Evolutionary conservation across 2,329 filamentous ascomycete genomes (phyloP).

Genomic region (Cordyceps javanica): DNA sequence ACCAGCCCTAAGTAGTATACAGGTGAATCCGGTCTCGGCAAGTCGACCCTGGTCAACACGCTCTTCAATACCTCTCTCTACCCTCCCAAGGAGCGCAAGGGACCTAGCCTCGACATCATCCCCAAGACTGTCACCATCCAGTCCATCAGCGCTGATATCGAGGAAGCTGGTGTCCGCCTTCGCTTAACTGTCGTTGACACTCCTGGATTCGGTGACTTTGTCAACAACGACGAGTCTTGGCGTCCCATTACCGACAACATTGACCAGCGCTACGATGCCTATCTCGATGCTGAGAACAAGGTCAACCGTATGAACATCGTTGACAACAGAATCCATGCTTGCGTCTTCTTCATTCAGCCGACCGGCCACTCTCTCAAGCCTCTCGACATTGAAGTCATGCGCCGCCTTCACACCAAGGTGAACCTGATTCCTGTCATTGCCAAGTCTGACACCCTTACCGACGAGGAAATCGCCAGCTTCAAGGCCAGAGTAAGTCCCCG

Average conservation of each 20-base stretch:
- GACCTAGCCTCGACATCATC: conserved; percentile 93
- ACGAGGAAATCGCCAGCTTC: conserved; percentile 91
- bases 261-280: conserved; percentile 96
- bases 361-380: conserved; percentile 98
- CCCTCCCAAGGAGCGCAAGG: conserved; percentile 97
- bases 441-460: conserved; percentile 95
- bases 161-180: conserved; percentile 96
- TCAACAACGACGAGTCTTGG: conserved; percentile 99
- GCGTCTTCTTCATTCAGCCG: conserved; percentile 99
- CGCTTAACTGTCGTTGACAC: conserved; percentile 96
- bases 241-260: conserved; percentile 99
- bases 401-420: conserved; percentile 98
- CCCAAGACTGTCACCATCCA: conserved; percentile 96
- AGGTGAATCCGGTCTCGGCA: conserved; percentile 99
- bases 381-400: conserved; percentile 98
- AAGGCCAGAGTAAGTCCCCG: conserved; percentile 78
- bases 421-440: conserved; percentile 99
- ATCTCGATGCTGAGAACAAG: conserved; percentile 99
- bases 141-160: conserved; percentile 92
- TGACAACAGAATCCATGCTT: conserved; percentile 97
- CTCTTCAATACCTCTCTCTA: conserved; percentile 99
- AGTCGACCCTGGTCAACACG: conserved; percentile 98
- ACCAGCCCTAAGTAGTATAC: conserved; percentile 11
- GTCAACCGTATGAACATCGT: conserved; percentile 99
- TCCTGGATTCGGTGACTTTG: conserved; percentile 96